Evolutionary conservation across 371 early-diverging fungal genomes (phyloP).

Genomic region (Choanephora cucurbitarum): DNA sequence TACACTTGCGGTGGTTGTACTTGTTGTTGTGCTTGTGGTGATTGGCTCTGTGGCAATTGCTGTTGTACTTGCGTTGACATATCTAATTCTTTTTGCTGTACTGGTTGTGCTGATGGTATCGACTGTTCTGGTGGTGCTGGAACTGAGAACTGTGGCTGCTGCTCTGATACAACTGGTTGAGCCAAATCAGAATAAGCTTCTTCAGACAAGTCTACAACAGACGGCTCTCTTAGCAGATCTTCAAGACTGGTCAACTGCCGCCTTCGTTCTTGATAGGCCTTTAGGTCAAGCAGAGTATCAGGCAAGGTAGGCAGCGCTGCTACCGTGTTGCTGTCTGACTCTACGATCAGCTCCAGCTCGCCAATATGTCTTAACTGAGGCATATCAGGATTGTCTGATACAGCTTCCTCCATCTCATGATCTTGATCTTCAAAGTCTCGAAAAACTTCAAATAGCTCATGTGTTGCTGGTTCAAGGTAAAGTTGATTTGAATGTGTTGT

Average conservation of each 20-base stretch:
- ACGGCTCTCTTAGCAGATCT: neutral
- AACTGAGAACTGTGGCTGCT: neutral
- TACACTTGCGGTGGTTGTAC: too few relatives aligned
- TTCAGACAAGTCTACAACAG: too few relatives aligned
- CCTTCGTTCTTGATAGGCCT: conserved; percentile 5
- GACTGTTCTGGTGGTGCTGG: neutral
- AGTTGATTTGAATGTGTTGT: neutral
- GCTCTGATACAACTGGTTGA: neutral
- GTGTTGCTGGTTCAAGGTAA: conserved; percentile 2
- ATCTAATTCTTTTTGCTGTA: neutral
- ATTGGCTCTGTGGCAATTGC: neutral
- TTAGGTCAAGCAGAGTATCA: neutral
- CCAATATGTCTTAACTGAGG: neutral
- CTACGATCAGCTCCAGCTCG: neutral
- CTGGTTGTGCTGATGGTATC: neutral
- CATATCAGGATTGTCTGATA: neutral
- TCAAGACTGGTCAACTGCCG: neutral
- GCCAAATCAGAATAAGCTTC: too few relatives aligned
- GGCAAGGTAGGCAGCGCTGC: neutral
- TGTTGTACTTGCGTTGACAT: neutral
- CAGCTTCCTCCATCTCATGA: neutral
- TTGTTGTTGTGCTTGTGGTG: neutral
- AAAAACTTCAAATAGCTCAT: neutral
- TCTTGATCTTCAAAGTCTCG: neutral
- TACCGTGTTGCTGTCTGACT: neutral